Base-by-base conservation (phyloP, 2,329 filamentous ascomycete species). In the Hyphodiscus sp. region DNA sequence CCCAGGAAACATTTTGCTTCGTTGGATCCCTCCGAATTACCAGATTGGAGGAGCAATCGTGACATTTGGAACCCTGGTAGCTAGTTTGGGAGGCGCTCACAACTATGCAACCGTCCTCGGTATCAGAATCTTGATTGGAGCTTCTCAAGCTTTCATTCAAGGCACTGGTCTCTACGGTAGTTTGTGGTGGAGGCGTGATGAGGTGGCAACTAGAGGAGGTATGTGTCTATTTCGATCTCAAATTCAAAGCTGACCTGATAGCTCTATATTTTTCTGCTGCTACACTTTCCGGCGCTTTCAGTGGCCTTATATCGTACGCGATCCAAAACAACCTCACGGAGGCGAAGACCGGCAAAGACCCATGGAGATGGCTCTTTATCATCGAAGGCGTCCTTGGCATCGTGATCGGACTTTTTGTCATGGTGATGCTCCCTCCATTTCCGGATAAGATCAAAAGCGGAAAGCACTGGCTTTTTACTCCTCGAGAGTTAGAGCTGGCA, bases 101-200 rank as follows among this genome's bases (percentile, higher is more conserved):
- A 46, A 23, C n/a, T 56, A 53, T 51, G 45, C 41, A 16, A 29
- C 41, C 41, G 49, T 54, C 53, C 53, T 44, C 45, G 61, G 54
- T 26, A 51, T 57, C 43, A 55, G 51, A 20, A 42, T 59, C 29
- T 42, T 60, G 26, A 50, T 63, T 41, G 53, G 56, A 1, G 30
- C 49, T 11, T 47, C 38, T 30, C 52, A 58, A 45, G 55, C 52
- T 11, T 55, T 55, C 41, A 44, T 53, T 2, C 53, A 52, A 45
- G 50, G 52, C 42, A 1, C 20, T 54, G 15, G n/a, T n/a, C 29
- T 55, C 19, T 57, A 59, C 20, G 51, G 61, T 29, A 53, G 55
- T n/a, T 54, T 59, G 26, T 62, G 61, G 61, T 64, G 63, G 43
- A 55, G 52, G 70, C 47, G 50, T 20, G 48, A 60, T 30, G 53